Evolutionary conservation across 495 filamentous ascomycete genomes (phyloP), one percentile per base, ranked within the genome.

Genomic region (Podospora pseudopauciseta): DNA sequence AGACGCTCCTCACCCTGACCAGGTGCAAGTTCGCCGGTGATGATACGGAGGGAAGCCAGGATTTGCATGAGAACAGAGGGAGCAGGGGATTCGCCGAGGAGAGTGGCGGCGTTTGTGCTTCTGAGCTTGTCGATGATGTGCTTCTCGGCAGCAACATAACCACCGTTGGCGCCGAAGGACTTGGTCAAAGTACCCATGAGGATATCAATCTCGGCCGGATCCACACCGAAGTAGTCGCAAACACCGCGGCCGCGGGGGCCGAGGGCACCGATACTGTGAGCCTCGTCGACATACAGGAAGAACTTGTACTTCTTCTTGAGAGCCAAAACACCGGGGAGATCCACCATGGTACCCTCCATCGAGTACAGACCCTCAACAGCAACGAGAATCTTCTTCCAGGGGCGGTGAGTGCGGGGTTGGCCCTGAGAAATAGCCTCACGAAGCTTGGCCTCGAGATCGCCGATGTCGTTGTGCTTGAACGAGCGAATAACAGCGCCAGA

Each of bases 261-360:
- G 64, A 97, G 86, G 57, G 96, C 95, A 70, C 95, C 95, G 68
- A 99, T 89, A 16, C 94, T 97, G 82, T 99, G 95, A 16, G 95
- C 95, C 82, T 99, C 95, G 75, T 99, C 95, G 64, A 99, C 84
- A 69, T 96, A 99, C 18, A 99, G 86, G 74, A 91, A 83, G 82
- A 96, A 98, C 84, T 96, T 98, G 86, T 99, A 99, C 73, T 90
- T 93, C 76, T 89, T 90, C 84, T 95, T 97, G 72, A 99, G 85
- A 53, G 82, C 84, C 67, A 99, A 78, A 55, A 99, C 78, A 67
- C 91, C 92, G 16, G 94, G 95, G 32, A 99, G 86, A 74, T 99
- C 94, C 77, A 90, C 92, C 94, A 99, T 97, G 58, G 94, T 97
- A 34, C 95, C 95, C 80, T 99, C 95, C 95, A 99, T 99, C 2